Conservation (phyloP, 202 grass and related monocot species). For the Digitaria exilis region DNA sequence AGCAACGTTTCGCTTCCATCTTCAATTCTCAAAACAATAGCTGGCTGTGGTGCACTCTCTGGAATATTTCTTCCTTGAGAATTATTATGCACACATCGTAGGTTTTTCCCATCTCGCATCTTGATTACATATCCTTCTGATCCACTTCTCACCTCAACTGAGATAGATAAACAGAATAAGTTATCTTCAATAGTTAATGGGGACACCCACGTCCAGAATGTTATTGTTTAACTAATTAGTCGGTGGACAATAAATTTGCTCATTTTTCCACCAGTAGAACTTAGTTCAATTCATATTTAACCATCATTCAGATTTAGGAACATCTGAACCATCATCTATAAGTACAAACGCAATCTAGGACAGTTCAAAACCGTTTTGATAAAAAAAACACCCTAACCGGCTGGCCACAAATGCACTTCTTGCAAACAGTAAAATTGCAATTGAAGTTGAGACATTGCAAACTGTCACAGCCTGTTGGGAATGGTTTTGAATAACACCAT, state of each 20-base stretch:
- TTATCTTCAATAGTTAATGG: neutral
- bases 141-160: constrained; percentile 89
- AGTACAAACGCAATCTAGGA: neutral
- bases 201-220: neutral
- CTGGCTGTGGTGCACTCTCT: constrained; percentile 83
- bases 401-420: neutral
- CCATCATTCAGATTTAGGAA: neutral
- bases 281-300: neutral
- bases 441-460: neutral
- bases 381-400: neutral
- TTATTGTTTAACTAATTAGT: constrained; percentile 8
- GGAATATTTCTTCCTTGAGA: constrained; percentile 73
- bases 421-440: neutral
- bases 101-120: constrained; percentile 85
- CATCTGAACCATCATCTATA: neutral
- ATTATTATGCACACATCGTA: constrained; percentile 81
- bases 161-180: constrained; percentile 12
- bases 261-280: neutral
- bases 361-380: neutral
- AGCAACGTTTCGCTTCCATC: constrained; percentile 91
- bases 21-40: constrained; percentile 95
- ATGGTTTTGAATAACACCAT: neutral
- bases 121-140: constrained; percentile 86
- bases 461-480: neutral
- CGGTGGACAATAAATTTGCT: neutral